Base-by-base conservation (phyloP, 129 eudicot genomes). In the Oenanthe sinensis region DNA sequence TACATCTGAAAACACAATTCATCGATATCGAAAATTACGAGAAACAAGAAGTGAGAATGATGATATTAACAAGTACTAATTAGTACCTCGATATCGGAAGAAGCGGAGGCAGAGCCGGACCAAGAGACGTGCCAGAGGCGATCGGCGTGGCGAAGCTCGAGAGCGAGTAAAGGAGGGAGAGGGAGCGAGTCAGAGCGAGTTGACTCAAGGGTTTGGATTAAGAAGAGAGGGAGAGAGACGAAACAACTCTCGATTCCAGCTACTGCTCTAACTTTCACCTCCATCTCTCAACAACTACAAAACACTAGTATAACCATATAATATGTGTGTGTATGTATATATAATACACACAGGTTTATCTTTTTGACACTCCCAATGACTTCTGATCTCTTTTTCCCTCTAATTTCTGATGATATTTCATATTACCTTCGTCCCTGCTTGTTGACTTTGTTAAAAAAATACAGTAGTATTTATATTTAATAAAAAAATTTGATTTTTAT, bases 31-130 rank as follows among this genome's bases (percentile, higher is more conserved):
- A 70, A 70, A 46, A 69, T 9, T 22, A 28, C 3, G 6, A 19
- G 60, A 15, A 16, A 28, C 12, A 15, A 68, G 1, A 43, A 49
- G 6, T 49, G 28, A 17, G 19, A 30, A 6, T 33, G 49, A 74
- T 62, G 65, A 40, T 16, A 46, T 77, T 47, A 22, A 67, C 13
- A 12, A 77, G 3, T 33, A 33, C 36, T 5, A 36, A 12, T 28
- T 60, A 47, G 36, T 70, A 93, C 98, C 97, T 95, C 88, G 39
- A 95, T 95, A 43, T 84, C 81, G 26, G 97, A 84, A 43, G 94
- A 69, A 20, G 93, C 82, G 46, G 98, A 95, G 24, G 94, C 90
- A 40, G 97, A 86, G 76, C 97, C 99, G 28, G 91, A 92, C 97
- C 99, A 95, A 43, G 98, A 91, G 74, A 90, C 94, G 78, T 81